phyloP scores from a whole-genome alignment of 805 yeast species.

The Hagleromyces aurorensis region DNA sequence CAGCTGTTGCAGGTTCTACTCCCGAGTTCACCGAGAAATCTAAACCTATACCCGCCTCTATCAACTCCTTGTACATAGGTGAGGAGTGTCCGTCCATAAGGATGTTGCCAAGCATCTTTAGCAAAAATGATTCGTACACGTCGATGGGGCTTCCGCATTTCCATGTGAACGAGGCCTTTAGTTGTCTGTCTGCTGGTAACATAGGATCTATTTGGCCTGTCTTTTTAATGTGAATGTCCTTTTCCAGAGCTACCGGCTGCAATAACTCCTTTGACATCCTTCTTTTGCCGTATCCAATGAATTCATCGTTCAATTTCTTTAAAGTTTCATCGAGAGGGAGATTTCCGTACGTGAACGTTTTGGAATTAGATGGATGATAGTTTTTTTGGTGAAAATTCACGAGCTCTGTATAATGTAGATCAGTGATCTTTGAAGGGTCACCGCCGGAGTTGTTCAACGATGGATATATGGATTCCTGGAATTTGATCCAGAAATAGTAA shows the following conservation, averaged over 20 bases:
- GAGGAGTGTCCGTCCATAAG: conserved; percentile 89
- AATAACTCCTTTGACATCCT: conserved; percentile 14
- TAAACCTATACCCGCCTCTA: conserved; percentile 77
- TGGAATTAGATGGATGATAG: conserved; percentile 88
- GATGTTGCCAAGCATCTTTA: conserved; percentile 62
- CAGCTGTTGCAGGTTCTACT: conserved; percentile 69
- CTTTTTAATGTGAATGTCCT: conserved; percentile 32
- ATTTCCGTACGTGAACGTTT: conserved; percentile 81
- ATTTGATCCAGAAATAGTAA: conserved; percentile 76
- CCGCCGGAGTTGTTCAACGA: conserved; percentile 89
- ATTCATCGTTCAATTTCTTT: conserved; percentile 44
- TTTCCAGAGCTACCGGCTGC: conserved; percentile 40
- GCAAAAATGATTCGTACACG: conserved; percentile 59
- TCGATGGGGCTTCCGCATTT: conserved; percentile 66
- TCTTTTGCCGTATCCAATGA: conserved; percentile 47
- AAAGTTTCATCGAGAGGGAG: conserved; percentile 58
- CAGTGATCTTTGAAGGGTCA: conserved; percentile 75
- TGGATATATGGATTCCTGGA: conserved; percentile 77
- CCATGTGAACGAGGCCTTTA: conserved; percentile 85
- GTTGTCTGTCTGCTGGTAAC: conserved; percentile 57
- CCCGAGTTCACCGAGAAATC: conserved; percentile 88
- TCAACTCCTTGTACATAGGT: conserved; percentile 76
- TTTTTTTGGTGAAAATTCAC: conserved; percentile 63
- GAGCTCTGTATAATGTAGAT: conserved; percentile 65
- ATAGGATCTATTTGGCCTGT: conserved; percentile 82